phyloP scores from a whole-genome alignment of 2,329 filamentous ascomycete species.

The Phialophora tarda region DNA sequence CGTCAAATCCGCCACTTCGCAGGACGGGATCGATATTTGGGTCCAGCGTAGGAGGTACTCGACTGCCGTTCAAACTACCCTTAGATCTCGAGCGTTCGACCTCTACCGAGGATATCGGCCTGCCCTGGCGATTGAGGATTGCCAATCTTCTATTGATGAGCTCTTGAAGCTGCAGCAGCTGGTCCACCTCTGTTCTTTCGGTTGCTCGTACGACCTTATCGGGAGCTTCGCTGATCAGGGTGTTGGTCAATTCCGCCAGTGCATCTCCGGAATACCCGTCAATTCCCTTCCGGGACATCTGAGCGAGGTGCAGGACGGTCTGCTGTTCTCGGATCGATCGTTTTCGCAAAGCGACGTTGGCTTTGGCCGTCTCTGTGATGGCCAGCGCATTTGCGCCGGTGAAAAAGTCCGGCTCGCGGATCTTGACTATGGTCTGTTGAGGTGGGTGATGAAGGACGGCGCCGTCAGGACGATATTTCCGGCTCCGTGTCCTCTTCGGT shows the following conservation, averaged over 20 bases:
- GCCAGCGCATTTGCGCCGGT: slow-evolving; percentile 36
- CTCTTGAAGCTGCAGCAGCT: slow-evolving; percentile 31
- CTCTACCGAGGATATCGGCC: slow-evolving; percentile 1
- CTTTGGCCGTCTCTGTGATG: slow-evolving; percentile 37
- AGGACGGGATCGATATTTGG: slow-evolving; percentile 13
- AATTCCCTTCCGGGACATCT: slow-evolving; percentile 33
- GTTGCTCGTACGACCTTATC: slow-evolving; percentile 31
- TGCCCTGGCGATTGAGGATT: slow-evolving; percentile 21
- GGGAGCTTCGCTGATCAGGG: slow-evolving; percentile 37
- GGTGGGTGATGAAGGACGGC: slow-evolving; percentile 29
- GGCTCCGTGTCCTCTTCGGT: slow-evolving; percentile 26
- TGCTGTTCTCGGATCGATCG: slow-evolving; percentile 39
- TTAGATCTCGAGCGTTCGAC: not conserved
- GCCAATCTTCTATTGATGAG: slow-evolving; percentile 34
- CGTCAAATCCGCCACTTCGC: not conserved
- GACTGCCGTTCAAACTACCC: slow-evolving; percentile 27
- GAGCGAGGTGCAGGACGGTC: slow-evolving; percentile 33
- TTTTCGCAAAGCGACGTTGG: slow-evolving; percentile 33
- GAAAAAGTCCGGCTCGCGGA: slow-evolving; percentile 42
- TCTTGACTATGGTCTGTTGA: slow-evolving; percentile 40
- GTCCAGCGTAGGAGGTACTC: slow-evolving; percentile 12
- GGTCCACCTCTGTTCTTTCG: slow-evolving; percentile 32
- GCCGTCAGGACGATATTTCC: slow-evolving; percentile 32
- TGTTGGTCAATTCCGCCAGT: slow-evolving; percentile 36
- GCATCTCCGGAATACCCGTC: slow-evolving; percentile 30